Percentiles rank a stretch among this genome's conserved stretches.
Conservation (phyloP, 2,329 filamentous ascomycete species). For the Exophiala phaeomuriformis region DNA sequence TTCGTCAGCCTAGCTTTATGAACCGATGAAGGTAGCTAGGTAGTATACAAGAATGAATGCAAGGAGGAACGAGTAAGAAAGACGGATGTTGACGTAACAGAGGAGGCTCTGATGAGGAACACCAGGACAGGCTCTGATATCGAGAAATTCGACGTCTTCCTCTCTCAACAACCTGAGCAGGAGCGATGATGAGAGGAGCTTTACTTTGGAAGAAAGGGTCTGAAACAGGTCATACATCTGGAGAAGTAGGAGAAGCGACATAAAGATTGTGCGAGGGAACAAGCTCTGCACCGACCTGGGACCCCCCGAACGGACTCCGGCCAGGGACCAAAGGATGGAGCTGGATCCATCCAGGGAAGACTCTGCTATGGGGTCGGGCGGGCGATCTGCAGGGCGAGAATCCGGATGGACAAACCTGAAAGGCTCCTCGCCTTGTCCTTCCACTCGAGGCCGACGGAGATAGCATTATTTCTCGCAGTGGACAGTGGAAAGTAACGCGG, state of each 20-base stretch:
- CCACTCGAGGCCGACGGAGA: background rate
- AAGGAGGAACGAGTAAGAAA: background rate
- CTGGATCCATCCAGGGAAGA: background rate
- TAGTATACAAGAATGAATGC: background rate
- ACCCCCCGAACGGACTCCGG: background rate
- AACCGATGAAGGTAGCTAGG: background rate
- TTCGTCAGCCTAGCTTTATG: background rate
- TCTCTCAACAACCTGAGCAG: too few species aligned
- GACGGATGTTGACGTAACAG: background rate
- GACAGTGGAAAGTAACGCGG: too few species aligned
- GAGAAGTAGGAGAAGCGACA: background rate
- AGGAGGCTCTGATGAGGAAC: background rate
- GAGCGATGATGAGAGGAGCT: background rate
- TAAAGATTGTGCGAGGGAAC: background rate
- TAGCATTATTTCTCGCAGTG: too few species aligned
- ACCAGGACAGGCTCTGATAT: background rate
- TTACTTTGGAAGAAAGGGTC: background rate
- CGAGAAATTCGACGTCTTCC: too few species aligned
- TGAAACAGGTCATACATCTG: background rate
- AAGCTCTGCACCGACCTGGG: background rate
- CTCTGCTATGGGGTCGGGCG: background rate
- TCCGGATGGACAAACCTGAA: background rate
- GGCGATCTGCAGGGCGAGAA: background rate
- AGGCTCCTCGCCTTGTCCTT: background rate
- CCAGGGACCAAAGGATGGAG: background rate